Conservation (phyloP, 345 rosid species). For the Clausena lansium region DNA sequence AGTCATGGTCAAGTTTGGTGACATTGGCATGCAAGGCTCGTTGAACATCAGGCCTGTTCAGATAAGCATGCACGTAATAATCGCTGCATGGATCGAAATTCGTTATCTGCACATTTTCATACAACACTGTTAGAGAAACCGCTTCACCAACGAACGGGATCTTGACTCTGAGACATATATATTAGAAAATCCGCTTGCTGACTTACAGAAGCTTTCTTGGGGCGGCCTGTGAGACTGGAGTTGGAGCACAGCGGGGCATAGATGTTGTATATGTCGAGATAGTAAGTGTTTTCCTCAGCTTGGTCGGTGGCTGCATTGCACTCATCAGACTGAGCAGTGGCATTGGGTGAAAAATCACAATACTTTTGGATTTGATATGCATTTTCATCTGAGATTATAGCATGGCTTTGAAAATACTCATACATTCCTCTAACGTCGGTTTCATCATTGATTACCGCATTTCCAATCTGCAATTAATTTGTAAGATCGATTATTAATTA, state of each 20-base stretch:
- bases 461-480: conserved; percentile 59
- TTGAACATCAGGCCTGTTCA: conserved; percentile 76
- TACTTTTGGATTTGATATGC: conserved; percentile 21
- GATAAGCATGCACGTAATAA: conserved; percentile 57
- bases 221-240: conserved; percentile 48
- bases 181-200: neutral
- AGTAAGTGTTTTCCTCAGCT: conserved; percentile 9
- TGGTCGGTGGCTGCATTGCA: conserved; percentile 38
- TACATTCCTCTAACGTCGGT: conserved; percentile 70
- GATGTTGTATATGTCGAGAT: conserved; percentile 64
- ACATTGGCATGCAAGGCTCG: conserved; percentile 79
- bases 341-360: conserved; percentile 54
- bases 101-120: conserved; percentile 29
- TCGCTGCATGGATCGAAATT: conserved; percentile 73
- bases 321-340: conserved; percentile 21
- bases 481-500: neutral
- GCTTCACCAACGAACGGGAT: no score
- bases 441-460: conserved; percentile 74
- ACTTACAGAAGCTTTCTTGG: conserved; percentile 48
- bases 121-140: neutral
- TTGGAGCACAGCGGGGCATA: conserved; percentile 68
- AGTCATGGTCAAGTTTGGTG: conserved; percentile 59
- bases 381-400: conserved; percentile 51
- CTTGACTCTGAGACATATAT: neutral
- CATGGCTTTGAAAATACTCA: conserved; percentile 60